A percentile compares a stretch with the other conserved stretches of the same genome.
These are phyloP conservation scores for Magnolia officinalis DNA, from an alignment of 164 flowering plant genomes.

Conservation along the genomic window DNA sequence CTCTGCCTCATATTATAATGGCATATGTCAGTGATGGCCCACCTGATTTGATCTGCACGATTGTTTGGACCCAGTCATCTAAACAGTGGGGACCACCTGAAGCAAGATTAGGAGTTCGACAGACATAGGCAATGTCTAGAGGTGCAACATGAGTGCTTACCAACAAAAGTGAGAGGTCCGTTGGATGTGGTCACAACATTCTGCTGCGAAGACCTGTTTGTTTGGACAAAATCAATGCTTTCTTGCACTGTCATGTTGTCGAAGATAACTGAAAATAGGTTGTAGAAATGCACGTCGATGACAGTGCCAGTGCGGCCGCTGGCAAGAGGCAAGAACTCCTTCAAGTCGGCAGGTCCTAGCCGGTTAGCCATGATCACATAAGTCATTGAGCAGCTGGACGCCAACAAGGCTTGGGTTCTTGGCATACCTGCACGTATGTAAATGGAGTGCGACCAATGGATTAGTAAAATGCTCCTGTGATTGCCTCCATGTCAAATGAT, in stretches of 20 bases:
- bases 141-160: constrained; percentile 24
- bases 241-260: constrained; percentile 44
- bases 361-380: constrained; percentile 52
- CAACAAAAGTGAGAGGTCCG: constrained; percentile 64
- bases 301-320: constrained; percentile 32
- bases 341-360: constrained; percentile 31
- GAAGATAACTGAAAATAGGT: constrained; percentile 31
- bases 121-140: no score
- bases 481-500: no score
- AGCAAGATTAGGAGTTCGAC: no score
- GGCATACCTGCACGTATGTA: constrained; percentile 36
- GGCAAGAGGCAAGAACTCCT: constrained; percentile 54
- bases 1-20: no score
- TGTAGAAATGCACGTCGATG: constrained; percentile 67
- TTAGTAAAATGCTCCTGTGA: background rate
- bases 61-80: no score
- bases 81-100: no score
- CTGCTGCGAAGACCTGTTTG: constrained; percentile 36
- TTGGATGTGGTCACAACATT: constrained; percentile 34
- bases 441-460: background rate
- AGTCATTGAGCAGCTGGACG: constrained; percentile 66
- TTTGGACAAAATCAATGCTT: constrained; percentile 51
- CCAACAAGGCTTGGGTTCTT: constrained; percentile 51
- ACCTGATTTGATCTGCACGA: no score
- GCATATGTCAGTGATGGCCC: no score